Evolutionary conservation across 805 yeast genomes (phyloP).

Genomic region (Kodamaea hsintzibuensis): DNA sequence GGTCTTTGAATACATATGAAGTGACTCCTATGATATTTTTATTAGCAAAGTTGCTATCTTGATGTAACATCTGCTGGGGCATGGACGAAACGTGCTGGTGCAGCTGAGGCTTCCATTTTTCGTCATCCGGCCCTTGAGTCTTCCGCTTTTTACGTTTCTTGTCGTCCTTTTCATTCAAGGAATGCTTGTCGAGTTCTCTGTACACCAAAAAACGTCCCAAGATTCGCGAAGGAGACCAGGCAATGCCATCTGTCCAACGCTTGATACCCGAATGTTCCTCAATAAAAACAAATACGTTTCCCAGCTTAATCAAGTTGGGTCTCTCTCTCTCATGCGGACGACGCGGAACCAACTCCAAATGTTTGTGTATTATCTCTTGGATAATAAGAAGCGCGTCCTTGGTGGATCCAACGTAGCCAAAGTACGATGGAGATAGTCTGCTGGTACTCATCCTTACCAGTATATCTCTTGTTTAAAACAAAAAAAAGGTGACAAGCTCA

Average conservation of each 20-base stretch:
- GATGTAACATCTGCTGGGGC: conserved; percentile 4
- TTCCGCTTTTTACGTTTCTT: conserved; percentile 40
- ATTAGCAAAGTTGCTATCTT: conserved; percentile 10
- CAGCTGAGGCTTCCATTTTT: conserved; percentile 11
- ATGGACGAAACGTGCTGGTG: conserved; percentile 7
- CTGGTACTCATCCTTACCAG: conserved; percentile 2
- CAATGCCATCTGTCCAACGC: conserved; percentile 95
- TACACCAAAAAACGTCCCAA: conserved; percentile 83
- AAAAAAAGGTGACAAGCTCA: not conserved
- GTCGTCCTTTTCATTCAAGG: conserved; percentile 44
- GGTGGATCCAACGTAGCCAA: conserved; percentile 78
- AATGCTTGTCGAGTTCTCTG: conserved; percentile 55
- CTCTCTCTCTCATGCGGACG: conserved; percentile 85
- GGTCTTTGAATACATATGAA: conserved; percentile 63
- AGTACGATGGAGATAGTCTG: conserved; percentile 53
- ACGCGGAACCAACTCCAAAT: conserved; percentile 62
- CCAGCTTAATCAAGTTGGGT: conserved; percentile 62
- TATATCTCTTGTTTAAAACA: not conserved
- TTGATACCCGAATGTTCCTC: conserved; percentile 83
- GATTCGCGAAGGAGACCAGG: conserved; percentile 92
- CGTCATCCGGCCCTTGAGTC: conserved; percentile 6
- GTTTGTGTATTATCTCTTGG: conserved; percentile 71
- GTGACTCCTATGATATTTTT: conserved; percentile 42
- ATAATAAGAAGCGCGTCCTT: conserved; percentile 79
- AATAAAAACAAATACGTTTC: conserved; percentile 80